These are phyloP conservation scores for Gossypium bickii DNA, from an alignment of 345 rosid genomes.

Conservation along the genomic window DNA sequence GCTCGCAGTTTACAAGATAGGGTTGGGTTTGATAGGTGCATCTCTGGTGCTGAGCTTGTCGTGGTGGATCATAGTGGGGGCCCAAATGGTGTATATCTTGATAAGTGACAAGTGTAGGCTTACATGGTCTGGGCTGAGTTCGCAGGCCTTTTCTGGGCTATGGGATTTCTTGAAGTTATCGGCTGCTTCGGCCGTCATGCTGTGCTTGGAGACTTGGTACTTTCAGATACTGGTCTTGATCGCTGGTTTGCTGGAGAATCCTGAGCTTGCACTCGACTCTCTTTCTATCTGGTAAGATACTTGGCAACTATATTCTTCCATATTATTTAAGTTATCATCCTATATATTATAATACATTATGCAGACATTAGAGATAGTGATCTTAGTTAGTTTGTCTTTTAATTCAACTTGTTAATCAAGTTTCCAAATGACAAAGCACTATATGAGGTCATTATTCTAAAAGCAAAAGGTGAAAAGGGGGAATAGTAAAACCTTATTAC, in stretches of 20 bases:
- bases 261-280: slow-evolving; percentile 64
- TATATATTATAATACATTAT: too few species aligned
- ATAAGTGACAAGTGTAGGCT: slow-evolving; percentile 39
- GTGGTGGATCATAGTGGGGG: slow-evolving; percentile 74
- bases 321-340: neutral
- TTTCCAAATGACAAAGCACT: too few species aligned
- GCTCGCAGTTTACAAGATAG: slow-evolving; percentile 38
- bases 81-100: slow-evolving; percentile 50
- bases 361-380: too few species aligned
- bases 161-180: slow-evolving; percentile 67
- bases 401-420: neutral
- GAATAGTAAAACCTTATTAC: neutral
- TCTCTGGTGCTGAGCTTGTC: slow-evolving; percentile 66
- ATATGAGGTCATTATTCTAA: neutral
- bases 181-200: slow-evolving; percentile 78
- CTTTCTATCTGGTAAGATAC: slow-evolving; percentile 65
- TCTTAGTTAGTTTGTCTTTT: too few species aligned
- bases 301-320: neutral
- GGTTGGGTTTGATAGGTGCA: slow-evolving; percentile 52
- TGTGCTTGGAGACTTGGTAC: slow-evolving; percentile 91
- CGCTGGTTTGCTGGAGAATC: slow-evolving; percentile 65
- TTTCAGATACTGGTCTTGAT: slow-evolving; percentile 67
- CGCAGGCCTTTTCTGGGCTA: slow-evolving; percentile 60
- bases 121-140: slow-evolving; percentile 72
- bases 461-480: neutral